Base-by-base conservation (phyloP, 345 rosid species). In the Luvunga scandens region DNA sequence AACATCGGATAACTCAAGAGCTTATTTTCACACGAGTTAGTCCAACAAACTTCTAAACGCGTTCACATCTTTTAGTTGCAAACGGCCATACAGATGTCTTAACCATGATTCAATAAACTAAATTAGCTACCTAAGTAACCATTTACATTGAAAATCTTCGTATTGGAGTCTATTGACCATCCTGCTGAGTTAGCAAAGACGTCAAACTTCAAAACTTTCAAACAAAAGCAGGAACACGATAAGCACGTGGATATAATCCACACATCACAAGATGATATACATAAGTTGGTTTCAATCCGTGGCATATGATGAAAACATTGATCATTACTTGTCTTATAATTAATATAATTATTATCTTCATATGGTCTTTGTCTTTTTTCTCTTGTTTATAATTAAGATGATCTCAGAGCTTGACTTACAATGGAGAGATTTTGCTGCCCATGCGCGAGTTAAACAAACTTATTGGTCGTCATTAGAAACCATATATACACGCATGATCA, bases 391-490 rank as follows among this genome's bases (percentile, higher is more conserved):
- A 55, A 27, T 71, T 38, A 55, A 45, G 66, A n/a, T 73, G 53
- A 16, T 77, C 33, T 56, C 71, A 56, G 77, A 2, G 48, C n/a
- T 56, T 42, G 80, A 76, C 77, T 24, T 69, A 45, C 45, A 56
- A 56, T 25, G 30, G 66, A 78, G 72, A 25, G 78, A 57, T 42
- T 62, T 16, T 67, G 84, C 78, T 56, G 80, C 42, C 82, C 79
- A 72, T 50, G 42, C 45, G 63, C 53, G 56, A 31, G 22, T 67
- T 72, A 31, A 61, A 61, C 36, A 16, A 28, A 31, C 68, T 39
- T 7, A 66, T 38, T 39, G 57, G 34, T 66, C 56, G 25, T 67
- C 55, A 24, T 33, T 42, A 19, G 68, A 18, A 25, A 1, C 31
- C 61, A 13, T 55, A 66, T 33, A n/a, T 57, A 66, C 24, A 9